phyloP scores from a whole-genome alignment of 73 alveolate genomes.

The Urostyla sp. region DNA sequence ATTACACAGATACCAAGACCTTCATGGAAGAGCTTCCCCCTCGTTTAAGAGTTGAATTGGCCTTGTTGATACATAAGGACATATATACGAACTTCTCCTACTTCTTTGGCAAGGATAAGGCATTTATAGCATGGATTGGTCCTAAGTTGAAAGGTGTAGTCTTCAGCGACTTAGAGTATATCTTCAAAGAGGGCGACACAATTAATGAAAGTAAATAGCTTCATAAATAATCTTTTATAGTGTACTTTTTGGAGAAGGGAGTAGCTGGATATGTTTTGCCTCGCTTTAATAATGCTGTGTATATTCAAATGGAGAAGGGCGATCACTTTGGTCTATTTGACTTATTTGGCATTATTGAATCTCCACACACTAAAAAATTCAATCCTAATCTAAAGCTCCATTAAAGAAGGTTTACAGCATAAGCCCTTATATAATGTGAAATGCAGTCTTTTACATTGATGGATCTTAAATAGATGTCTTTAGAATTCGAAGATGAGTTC shows the following conservation, averaged over 20 bases:
- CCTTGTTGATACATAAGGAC: conserved; percentile 46
- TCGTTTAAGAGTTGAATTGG: conserved; percentile 20
- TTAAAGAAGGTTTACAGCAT: conserved; percentile 32
- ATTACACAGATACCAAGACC: conserved; percentile 49
- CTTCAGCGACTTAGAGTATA: conserved; percentile 8
- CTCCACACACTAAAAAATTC: not conserved
- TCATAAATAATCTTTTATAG: not conserved
- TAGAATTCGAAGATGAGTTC: conserved; percentile 13
- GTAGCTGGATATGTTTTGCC: conserved; percentile 57
- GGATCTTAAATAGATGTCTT: conserved; percentile 45
- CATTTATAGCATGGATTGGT: conserved; percentile 65
- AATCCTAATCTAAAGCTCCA: not conserved
- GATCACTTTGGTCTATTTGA: conserved; percentile 52
- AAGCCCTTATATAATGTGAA: conserved; percentile 46
- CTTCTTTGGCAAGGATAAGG: not conserved
- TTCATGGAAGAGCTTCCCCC: conserved; percentile 58
- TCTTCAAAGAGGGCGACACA: conserved; percentile 45
- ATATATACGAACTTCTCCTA: conserved; percentile 15
- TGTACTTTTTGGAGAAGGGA: conserved; percentile 46
- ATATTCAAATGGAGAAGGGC: conserved; percentile 47
- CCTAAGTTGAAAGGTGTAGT: conserved; percentile 37
- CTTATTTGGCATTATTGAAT: conserved; percentile 5
- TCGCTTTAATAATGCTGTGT: conserved; percentile 17
- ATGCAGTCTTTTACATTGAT: not conserved
- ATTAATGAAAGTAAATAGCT: conserved; percentile 50